Evolutionary conservation across 768 basidiomycete species (phyloP).

Genomic region (Lyophyllum decastes): DNA sequence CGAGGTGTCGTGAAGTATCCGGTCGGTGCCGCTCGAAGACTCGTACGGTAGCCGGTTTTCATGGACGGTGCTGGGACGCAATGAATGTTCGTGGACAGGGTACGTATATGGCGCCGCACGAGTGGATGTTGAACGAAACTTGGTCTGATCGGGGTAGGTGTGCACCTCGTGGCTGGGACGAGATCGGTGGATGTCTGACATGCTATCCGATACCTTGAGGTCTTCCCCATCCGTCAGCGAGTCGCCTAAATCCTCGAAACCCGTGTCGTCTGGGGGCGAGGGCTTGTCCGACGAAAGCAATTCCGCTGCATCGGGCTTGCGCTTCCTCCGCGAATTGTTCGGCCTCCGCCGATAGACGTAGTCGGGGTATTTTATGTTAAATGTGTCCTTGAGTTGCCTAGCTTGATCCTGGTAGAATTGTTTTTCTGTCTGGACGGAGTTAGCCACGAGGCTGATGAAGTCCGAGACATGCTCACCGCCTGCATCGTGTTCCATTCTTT

Average conservation of each 20-base stretch:
- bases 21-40: not conserved
- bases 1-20: constrained; percentile 3
- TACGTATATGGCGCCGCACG: constrained; percentile 23
- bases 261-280: constrained; percentile 30
- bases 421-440: constrained; percentile 61
- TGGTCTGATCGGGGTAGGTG: constrained; percentile 26
- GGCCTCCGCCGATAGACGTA: constrained; percentile 88
- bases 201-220: constrained; percentile 19
- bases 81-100: not conserved
- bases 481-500: constrained; percentile 86
- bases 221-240: constrained; percentile 38
- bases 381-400: constrained; percentile 81
- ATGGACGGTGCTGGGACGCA: constrained; percentile 2
- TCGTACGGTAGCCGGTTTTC: constrained; percentile 8
- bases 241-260: constrained; percentile 35
- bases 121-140: constrained; percentile 23
- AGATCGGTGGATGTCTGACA: constrained; percentile 24
- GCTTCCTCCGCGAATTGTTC: constrained; percentile 76
- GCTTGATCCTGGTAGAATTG: constrained; percentile 89
- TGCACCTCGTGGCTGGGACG: constrained; percentile 29
- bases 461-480: constrained; percentile 47
- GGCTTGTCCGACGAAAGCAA: constrained; percentile 29
- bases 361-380: constrained; percentile 86
- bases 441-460: not conserved
- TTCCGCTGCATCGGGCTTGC: constrained; percentile 37